Evolutionary conservation across 805 yeast species (phyloP), one percentile per base, ranked within the genome.

Genomic region (Jamesozyma jinghongensis): DNA sequence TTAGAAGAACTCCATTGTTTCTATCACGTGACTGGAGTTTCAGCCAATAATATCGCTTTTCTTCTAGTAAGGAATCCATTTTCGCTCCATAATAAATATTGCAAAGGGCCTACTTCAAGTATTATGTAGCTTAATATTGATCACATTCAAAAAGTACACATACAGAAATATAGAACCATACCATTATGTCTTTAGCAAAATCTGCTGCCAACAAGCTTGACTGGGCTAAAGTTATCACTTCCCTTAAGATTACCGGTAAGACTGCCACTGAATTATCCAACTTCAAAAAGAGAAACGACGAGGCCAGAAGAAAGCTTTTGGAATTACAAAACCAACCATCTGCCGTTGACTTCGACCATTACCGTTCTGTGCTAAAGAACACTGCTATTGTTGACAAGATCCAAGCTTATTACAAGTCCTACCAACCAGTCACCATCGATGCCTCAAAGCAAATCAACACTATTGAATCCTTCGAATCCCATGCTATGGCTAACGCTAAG

Each of bases 271-370:
- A 95, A 34, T 73, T 92, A 65, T 77, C 92, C 40, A 76, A 94
- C 25, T 92, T 92, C 82, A 88, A 88, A 71, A 90, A 92, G 85
- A 85, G 98, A 77, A 82, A 87, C 68, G 98, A 92, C 61, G 97
- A 92, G 66, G 97, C 97, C 54, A 83, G 87, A 73, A 81, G 85
- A 71, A 75, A 74, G 57, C 70, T 85, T 56, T 69, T 73, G 54
- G 81, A 79, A 49, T 73, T 90, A 54, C 71, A 78, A 62, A 69
- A 73, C 51, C 90, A 85, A 69, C 68, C 87, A 48, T 73, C 85
- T 43, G 70, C 69, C 31, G 86, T 92, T 49, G 95, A 90, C 68
- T 90, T 88, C 52, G 67, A 71, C 39, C 72, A 78, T 67, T 92
- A 88, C 79, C 82, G 80, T 63, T 69, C 81, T 17, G 71, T 77